phyloP scores from a whole-genome alignment of 176 grass and related monocot species.

The Metroxylon sagu region DNA sequence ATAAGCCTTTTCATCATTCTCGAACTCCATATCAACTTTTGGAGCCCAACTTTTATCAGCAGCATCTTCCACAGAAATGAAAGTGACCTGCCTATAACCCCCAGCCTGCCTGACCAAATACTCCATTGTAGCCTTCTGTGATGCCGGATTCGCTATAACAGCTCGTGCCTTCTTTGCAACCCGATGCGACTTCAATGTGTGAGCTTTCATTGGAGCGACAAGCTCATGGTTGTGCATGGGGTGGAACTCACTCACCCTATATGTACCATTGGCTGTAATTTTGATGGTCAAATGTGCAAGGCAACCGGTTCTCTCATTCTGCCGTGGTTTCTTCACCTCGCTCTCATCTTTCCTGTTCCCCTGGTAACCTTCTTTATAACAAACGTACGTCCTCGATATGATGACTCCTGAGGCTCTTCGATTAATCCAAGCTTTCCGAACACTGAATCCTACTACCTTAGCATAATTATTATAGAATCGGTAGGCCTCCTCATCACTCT shows the following conservation, averaged over 20 bases:
- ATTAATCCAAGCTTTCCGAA: slow-evolving; percentile 28
- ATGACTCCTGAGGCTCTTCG: slow-evolving; percentile 21
- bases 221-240: slow-evolving; percentile 23
- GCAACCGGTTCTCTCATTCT: slow-evolving; percentile 36
- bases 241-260: slow-evolving; percentile 37
- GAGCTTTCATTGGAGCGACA: not conserved
- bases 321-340: slow-evolving; percentile 18
- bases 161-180: not conserved
- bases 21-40: slow-evolving; percentile 5
- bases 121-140: slow-evolving; percentile 12
- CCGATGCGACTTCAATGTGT: slow-evolving; percentile 11
- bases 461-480: slow-evolving; percentile 33
- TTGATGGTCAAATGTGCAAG: slow-evolving; percentile 37
- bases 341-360: slow-evolving; percentile 26
- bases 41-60: slow-evolving; percentile 21
- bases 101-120: slow-evolving; percentile 19
- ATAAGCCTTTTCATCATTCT: slow-evolving; percentile 10
- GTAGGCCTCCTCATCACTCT: slow-evolving; percentile 37
- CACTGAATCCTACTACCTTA: slow-evolving; percentile 29
- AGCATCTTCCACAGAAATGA: slow-evolving; percentile 17
- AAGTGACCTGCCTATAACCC: slow-evolving; percentile 5
- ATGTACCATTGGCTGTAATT: slow-evolving; percentile 17
- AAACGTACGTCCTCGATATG: slow-evolving; percentile 30
- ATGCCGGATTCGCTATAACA: not conserved
- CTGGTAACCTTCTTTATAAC: slow-evolving; percentile 36